Base-by-base conservation (phyloP, 2,329 filamentous ascomycete species). In the Grosmannia clavigera region DNA sequence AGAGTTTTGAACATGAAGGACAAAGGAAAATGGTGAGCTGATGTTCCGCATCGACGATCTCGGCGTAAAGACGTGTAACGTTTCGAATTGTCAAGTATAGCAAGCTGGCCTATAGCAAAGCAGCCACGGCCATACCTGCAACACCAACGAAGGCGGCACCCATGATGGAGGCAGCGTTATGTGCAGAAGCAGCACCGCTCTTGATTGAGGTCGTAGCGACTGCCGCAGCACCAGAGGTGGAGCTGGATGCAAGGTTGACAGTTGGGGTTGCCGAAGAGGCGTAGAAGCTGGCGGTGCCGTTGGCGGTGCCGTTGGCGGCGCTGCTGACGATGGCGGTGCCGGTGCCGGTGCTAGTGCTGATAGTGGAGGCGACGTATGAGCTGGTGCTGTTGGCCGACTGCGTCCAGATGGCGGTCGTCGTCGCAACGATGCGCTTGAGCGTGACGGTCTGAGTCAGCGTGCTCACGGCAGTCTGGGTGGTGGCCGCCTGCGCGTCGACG, bases 151-250 rank as follows among this genome's bases (percentile, higher is more conserved):
- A 19, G 48, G 57, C 57, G 19, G 57, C 57, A n/a, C 57, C 67
- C 65, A 81, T 74, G 58, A 78, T 80, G 52, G 75, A 75, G 54
- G 80, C 66, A 58, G 76, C 79, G n/a, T 75, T 78, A 48, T 80
- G 65, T 40, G 75, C 76, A 14, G 80, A 67, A 54, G 71, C 68
- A n/a, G 71, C 78, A 62, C 74, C 77, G 66, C 70, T 76, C 58
- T 68, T 68, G 61, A 73, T 72, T 55, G 71, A 68, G 50, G 71
- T 69, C n/a, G 73, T 27, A 25, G 57, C 33, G 16, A 22, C 68
- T 54, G 72, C 68, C 38, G 68, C 65, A 29, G 71, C 66, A 58
- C 60, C 63, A 51, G 66, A 64, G 35, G 70, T 63, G 16, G 62
- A 61, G 57, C 71, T 68, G n/a, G 73, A 68, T 50, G 71, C 68